These are phyloP conservation scores for Nidularia pulvinata DNA, from an alignment of 768 basidiomycete genomes.

Conservation along the genomic window DNA sequence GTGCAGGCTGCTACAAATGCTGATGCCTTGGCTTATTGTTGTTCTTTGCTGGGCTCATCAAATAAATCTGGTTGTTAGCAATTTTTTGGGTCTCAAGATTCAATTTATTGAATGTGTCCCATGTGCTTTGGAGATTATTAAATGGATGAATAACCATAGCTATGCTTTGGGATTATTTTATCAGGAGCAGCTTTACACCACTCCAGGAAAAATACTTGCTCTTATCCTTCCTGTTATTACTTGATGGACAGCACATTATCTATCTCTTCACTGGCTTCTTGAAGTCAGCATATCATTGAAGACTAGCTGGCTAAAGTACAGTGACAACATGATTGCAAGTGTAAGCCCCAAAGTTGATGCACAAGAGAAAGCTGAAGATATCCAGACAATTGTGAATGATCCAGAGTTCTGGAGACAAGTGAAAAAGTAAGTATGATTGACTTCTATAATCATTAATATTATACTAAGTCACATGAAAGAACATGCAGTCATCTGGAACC, in stretches of 20 bases:
- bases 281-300: background rate
- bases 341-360: background rate
- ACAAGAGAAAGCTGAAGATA: background rate
- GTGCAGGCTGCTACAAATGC: slow-evolving; percentile 6
- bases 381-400: background rate
- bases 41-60: slow-evolving; percentile 21
- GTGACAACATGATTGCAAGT: background rate
- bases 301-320: background rate
- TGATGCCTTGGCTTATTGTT: slow-evolving; percentile 8
- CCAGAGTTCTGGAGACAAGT: background rate
- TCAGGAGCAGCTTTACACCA: slow-evolving; percentile 14
- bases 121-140: slow-evolving; percentile 13
- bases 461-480: background rate
- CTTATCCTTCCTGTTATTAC: slow-evolving; percentile 28
- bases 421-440: background rate
- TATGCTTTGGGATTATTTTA: slow-evolving; percentile 19
- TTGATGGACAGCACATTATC: slow-evolving; percentile 28
- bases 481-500: background rate
- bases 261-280: slow-evolving; percentile 7
- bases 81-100: slow-evolving; percentile 17
- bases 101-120: slow-evolving; percentile 12
- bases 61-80: slow-evolving; percentile 30
- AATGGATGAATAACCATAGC: slow-evolving; percentile 32
- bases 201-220: slow-evolving; percentile 8
- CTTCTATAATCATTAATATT: background rate